phyloP scores from a whole-genome alignment of 192 early-diverging fungal genomes.

The Podila epicladia region DNA sequence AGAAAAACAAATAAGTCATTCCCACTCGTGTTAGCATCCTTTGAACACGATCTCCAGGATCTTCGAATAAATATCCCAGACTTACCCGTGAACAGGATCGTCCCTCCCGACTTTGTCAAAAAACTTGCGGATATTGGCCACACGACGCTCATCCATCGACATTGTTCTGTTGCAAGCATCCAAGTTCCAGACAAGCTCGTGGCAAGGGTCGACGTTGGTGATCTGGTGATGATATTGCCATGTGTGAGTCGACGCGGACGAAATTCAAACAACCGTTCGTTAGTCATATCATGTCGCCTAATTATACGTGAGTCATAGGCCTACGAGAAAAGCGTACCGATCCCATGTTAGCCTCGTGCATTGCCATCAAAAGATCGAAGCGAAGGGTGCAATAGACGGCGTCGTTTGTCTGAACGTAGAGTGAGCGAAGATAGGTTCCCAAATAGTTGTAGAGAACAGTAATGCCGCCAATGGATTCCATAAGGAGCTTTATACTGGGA shows the following conservation, averaged over 20 bases:
- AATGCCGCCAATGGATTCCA: conserved; percentile 44
- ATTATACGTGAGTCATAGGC: not conserved
- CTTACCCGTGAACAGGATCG: conserved; percentile 62
- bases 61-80: not conserved
- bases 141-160: conserved; percentile 63
- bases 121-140: conserved; percentile 63
- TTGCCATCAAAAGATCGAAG: conserved; percentile 66
- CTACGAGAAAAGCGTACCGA: conserved; percentile 32
- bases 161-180: conserved; percentile 65
- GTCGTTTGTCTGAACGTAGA: conserved; percentile 47
- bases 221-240: conserved; percentile 38
- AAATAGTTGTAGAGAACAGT: conserved; percentile 46
- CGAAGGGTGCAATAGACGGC: conserved; percentile 56
- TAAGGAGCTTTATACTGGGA: conserved; percentile 42
- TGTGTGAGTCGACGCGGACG: not conserved
- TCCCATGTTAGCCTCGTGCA: conserved; percentile 62
- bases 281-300: not conserved
- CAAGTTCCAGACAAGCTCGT: conserved; percentile 65
- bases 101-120: conserved; percentile 61
- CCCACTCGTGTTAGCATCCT: no score
- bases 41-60: no score
- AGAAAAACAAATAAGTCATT: not conserved
- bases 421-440: conserved; percentile 35
- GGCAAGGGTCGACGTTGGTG: conserved; percentile 58
- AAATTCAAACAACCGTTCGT: not conserved